Base-by-base conservation (phyloP, 176 grass and related monocot species). In the Cenchrus fungigraminus region DNA sequence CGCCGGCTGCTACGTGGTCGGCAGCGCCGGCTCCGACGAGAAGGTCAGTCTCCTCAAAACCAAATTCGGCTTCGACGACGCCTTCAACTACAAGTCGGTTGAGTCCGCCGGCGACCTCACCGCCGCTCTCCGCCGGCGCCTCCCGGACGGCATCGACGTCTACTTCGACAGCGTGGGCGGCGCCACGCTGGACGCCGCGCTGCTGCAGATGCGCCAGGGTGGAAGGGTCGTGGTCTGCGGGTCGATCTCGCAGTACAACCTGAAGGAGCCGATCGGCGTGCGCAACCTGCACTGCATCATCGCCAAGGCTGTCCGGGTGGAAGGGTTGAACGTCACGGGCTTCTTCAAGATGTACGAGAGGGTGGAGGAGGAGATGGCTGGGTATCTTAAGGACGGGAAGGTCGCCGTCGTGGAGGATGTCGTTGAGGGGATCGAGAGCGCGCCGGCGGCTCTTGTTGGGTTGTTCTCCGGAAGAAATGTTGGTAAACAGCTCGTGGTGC, bases 151-250 rank as follows among this genome's bases (percentile, higher is more conserved):
- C 66, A 91, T 94, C 2, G 92, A 94, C 76, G 65, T 95, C 73
- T 95, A 91, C 85, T 91, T 89, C 1, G 93, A 95, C 19, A 95
- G 76, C 12, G 90, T 95, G 0, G 90, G 90, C 8, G 83, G 92
- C 6, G 12, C 9, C 17, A 91, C 75, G 51, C 80, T 94, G 0
- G 92, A 94, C 6, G 86, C 92, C 8, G 92, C 63, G 14, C 65
- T 94, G 16, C 31, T 81, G 9, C 80, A 89, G 13, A 92, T 92
- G 93, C 78, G 66, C 12, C 13, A 0, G 0, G 22, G 83, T 1
- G 93, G 93, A 4, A 55, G 92, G 6, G 68, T 91, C 31, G 62
- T 51, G 6, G 86, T 73, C 4, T 89, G 89, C 2, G 92, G 92
- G 7, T 73, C 91, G 85, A 89, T 95, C 16, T 95, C 93, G 3